Evolutionary conservation across 2,329 filamentous ascomycete genomes (phyloP).

Genomic region (Pseudocercospora vitis): DNA sequence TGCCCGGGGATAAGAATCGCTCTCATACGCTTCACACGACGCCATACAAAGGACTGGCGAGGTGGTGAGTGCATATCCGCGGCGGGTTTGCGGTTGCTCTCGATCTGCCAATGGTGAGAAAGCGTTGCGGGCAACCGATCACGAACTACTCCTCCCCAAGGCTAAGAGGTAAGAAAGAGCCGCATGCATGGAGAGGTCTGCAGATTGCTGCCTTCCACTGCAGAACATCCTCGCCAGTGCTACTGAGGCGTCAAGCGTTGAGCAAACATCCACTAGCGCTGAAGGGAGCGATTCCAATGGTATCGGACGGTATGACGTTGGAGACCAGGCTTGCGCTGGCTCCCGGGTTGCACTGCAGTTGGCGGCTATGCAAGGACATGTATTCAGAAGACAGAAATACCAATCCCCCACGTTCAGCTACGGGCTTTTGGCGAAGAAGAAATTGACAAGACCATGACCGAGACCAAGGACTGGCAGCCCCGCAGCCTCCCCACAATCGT

Average conservation of each 20-base stretch:
- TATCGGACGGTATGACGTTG: not conserved
- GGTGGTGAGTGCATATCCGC: not conserved
- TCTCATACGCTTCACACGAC: not conserved
- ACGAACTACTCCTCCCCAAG: not conserved
- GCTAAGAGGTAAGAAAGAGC: no score
- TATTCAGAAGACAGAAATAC: no score
- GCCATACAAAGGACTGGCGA: not conserved
- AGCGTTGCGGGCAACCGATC: no score
- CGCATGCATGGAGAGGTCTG: no score
- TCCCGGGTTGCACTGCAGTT: not conserved
- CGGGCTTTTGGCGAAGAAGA: conserved; percentile 15
- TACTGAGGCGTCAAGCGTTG: conserved; percentile 23
- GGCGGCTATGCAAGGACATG: no score
- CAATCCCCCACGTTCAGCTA: no score
- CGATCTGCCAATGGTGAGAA: no score
- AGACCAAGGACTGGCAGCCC: conserved; percentile 47
- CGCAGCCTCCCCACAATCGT: conserved; percentile 43
- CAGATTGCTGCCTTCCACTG: not conserved
- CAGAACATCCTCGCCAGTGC: conserved; percentile 6
- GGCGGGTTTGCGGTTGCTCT: not conserved
- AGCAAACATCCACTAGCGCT: conserved; percentile 18
- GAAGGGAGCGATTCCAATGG: conserved; percentile 14
- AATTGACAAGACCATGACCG: conserved; percentile 28
- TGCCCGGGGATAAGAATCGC: not conserved
- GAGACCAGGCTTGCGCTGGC: not conserved